Percentiles rank a stretch among this genome's conserved stretches.
Evolutionary conservation across 1,139 yeast genomes (phyloP).

Genomic region (Meyerozyma athensensis): DNA sequence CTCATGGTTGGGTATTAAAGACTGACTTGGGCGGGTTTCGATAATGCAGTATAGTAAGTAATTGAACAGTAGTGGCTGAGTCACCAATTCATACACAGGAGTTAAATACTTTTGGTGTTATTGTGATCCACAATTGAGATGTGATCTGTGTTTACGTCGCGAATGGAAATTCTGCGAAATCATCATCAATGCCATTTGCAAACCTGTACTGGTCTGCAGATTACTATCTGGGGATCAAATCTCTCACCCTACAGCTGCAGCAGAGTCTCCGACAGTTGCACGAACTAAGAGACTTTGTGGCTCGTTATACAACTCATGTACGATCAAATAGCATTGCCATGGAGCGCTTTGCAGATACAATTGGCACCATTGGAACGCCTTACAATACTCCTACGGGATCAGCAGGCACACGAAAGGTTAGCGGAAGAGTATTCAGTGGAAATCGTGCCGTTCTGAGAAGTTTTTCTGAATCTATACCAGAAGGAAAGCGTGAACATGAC

Average conservation of each 20-base stretch:
- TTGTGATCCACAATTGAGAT: too few species aligned
- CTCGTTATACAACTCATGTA: slow-evolving; percentile 34
- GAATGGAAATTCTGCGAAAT: neutral
- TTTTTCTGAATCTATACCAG: neutral
- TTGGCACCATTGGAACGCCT: neutral
- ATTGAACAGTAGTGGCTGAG: neutral
- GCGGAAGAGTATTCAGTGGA: neutral
- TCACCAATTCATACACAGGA: too few species aligned
- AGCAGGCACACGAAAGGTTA: neutral
- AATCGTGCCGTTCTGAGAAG: neutral
- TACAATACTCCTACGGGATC: neutral
- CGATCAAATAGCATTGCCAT: slow-evolving; percentile 30
- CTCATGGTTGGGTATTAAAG: neutral
- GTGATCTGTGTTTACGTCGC: slow-evolving; percentile 1
- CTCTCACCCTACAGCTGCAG: slow-evolving; percentile 26
- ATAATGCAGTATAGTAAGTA: neutral
- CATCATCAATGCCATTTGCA: slow-evolving; percentile 18
- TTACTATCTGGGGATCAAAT: slow-evolving; percentile 33
- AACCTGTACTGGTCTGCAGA: slow-evolving; percentile 44
- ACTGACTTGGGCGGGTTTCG: neutral
- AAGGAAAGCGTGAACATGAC: too few species aligned
- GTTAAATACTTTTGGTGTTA: too few species aligned
- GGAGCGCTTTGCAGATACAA: neutral
- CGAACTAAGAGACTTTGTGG: slow-evolving; percentile 37
- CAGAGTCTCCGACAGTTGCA: slow-evolving; percentile 38